phyloP scores from a whole-genome alignment of 2,329 filamentous ascomycete genomes.

The Colletotrichum melonis region DNA sequence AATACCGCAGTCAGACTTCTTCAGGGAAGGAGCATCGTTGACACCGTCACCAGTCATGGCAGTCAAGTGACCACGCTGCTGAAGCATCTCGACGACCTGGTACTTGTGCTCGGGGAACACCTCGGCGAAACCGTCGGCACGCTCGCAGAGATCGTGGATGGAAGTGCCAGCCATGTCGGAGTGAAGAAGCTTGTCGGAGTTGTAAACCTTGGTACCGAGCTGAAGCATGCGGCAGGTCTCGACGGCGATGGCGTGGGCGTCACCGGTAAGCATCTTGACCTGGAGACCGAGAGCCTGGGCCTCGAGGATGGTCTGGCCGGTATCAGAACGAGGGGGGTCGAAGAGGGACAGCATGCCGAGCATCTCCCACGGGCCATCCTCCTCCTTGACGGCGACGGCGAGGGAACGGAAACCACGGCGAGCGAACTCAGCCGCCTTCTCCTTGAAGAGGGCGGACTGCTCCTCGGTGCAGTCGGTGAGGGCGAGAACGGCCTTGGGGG shows the following conservation, averaged over 20 bases:
- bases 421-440: slow-evolving; percentile 80
- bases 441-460: slow-evolving; percentile 74
- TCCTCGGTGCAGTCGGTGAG: slow-evolving; percentile 76
- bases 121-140: slow-evolving; percentile 79
- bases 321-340: slow-evolving; percentile 82
- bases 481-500: slow-evolving; percentile 79
- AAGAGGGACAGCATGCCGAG: slow-evolving; percentile 85
- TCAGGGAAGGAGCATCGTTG: slow-evolving; percentile 79
- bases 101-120: slow-evolving; percentile 83
- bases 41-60: slow-evolving; percentile 84
- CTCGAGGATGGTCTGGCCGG: slow-evolving; percentile 81
- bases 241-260: slow-evolving; percentile 83
- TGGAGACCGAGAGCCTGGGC: slow-evolving; percentile 80
- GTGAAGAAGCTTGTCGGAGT: slow-evolving; percentile 81
- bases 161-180: slow-evolving; percentile 79
- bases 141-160: slow-evolving; percentile 81
- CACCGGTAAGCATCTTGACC: slow-evolving; percentile 86
- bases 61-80: slow-evolving; percentile 78
- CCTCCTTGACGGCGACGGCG: slow-evolving; percentile 83
- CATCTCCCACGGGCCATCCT: slow-evolving; percentile 78
- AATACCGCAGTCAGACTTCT: slow-evolving; percentile 81
- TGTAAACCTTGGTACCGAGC: slow-evolving; percentile 84
- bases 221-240: slow-evolving; percentile 87
- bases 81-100: slow-evolving; percentile 80
- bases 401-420: slow-evolving; percentile 84